These are phyloP conservation scores for Blastocystis sp. DNA, from an alignment of 352 stramenopile genomes.

Conservation along the genomic window DNA sequence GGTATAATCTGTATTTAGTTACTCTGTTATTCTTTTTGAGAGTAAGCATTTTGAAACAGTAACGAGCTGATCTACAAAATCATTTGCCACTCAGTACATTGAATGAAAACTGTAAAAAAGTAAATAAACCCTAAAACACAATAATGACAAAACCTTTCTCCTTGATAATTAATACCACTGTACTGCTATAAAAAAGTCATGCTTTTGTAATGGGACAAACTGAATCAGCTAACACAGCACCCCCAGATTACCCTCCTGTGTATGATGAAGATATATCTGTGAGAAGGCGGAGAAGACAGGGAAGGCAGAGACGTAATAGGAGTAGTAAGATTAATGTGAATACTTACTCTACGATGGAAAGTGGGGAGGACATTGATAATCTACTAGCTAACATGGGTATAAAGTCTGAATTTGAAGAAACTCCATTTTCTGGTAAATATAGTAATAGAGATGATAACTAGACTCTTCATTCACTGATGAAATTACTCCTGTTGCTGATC, in stretches of 20 bases:
- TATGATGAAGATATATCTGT: conserved; percentile 32
- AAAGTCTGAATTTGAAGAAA: not conserved
- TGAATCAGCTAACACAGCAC: not conserved
- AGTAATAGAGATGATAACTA: not conserved
- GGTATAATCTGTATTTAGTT: too few species aligned
- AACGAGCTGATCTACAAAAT: too few species aligned
- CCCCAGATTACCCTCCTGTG: not conserved
- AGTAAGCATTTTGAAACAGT: too few species aligned
- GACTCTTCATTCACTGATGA: not conserved
- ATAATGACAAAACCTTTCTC: too few species aligned
- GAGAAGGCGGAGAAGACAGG: not conserved
- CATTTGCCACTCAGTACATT: too few species aligned
- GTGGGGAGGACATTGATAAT: not conserved
- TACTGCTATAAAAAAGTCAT: too few species aligned
- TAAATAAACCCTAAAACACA: too few species aligned
- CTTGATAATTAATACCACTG: too few species aligned
- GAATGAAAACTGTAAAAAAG: too few species aligned
- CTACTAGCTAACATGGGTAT: not conserved
- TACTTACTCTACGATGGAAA: not conserved
- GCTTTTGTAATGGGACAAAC: not conserved
- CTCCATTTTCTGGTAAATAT: not conserved
- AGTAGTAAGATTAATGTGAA: not conserved
- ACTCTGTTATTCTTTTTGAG: too few species aligned
- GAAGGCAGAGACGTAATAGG: not conserved
- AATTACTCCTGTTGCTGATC: not conserved